A percentile compares a stretch with the other conserved stretches of the same genome.
These are phyloP conservation scores for Suillus plorans DNA, from an alignment of 768 basidiomycete genomes.

Conservation along the genomic window DNA sequence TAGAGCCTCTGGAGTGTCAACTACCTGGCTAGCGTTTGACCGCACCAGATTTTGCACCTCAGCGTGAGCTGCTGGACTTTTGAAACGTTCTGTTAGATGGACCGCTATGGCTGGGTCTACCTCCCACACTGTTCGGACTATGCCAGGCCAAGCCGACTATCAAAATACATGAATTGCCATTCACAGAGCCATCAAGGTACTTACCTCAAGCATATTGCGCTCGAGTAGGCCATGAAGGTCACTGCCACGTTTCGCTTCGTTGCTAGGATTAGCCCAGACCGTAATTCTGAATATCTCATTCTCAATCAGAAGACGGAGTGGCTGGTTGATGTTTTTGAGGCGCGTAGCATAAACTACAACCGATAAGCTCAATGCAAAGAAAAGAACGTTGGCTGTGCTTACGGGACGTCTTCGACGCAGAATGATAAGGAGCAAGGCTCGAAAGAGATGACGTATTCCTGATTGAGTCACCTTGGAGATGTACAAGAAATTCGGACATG, in stretches of 20 bases:
- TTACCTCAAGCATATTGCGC: slow-evolving; percentile 62
- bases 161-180: not conserved
- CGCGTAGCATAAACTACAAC: slow-evolving; percentile 53
- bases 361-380: slow-evolving; percentile 11
- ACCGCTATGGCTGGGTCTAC: slow-evolving; percentile 82
- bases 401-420: slow-evolving; percentile 43
- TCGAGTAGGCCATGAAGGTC: slow-evolving; percentile 60
- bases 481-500: slow-evolving; percentile 78
- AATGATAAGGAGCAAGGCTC: slow-evolving; percentile 58
- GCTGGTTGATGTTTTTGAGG: slow-evolving; percentile 67
- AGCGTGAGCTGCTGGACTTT: slow-evolving; percentile 54
- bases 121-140: slow-evolving; percentile 77
- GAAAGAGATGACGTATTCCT: slow-evolving; percentile 58
- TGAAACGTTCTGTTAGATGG: slow-evolving; percentile 87
- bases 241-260: slow-evolving; percentile 66
- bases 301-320: slow-evolving; percentile 83
- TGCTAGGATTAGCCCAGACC: slow-evolving; percentile 89
- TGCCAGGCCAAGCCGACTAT: slow-evolving; percentile 64
- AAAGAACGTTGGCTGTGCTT: slow-evolving; percentile 16
- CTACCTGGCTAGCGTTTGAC: slow-evolving; percentile 63
- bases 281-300: slow-evolving; percentile 84
- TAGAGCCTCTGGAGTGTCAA: slow-evolving; percentile 81
- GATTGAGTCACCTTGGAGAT: slow-evolving; percentile 72
- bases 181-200: slow-evolving; percentile 10
- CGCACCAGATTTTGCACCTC: slow-evolving; percentile 80